Evolutionary conservation across 2,329 filamentous ascomycete species (phyloP).

Genomic region (Geoglossum cookeanum): DNA sequence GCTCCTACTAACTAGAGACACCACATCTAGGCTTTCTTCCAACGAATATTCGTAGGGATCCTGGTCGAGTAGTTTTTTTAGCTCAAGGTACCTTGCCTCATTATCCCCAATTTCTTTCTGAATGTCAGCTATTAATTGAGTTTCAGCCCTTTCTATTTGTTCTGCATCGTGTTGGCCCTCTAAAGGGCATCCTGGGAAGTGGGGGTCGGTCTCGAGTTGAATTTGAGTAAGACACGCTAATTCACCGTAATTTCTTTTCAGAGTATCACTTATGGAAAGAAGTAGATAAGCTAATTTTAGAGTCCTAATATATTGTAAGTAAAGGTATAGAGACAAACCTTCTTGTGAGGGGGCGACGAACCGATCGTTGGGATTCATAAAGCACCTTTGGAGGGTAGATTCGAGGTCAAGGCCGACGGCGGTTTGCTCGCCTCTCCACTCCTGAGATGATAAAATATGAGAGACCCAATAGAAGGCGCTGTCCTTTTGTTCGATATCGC

Average conservation of each 20-base stretch:
- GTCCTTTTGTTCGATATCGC: constrained; percentile 19
- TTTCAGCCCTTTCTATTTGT: not conserved
- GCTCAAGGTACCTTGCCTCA: not conserved
- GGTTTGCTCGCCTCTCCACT: constrained; percentile 18
- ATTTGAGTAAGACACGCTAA: not conserved
- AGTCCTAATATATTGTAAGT: constrained; percentile 13
- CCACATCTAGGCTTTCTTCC: not conserved
- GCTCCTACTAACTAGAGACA: not conserved
- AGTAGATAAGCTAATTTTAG: constrained; percentile 6
- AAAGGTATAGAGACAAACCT: constrained; percentile 4
- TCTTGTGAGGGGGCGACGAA: constrained; percentile 5
- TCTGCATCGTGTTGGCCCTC: not conserved
- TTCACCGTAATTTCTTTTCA: not conserved
- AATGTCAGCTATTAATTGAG: not conserved
- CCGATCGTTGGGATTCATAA: constrained; percentile 18
- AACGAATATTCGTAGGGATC: not conserved
- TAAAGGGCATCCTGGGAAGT: not conserved
- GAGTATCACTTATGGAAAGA: not conserved
- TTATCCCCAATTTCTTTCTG: not conserved
- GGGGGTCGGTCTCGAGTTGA: not conserved
- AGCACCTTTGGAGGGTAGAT: constrained; percentile 18
- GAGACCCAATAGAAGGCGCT: constrained; percentile 29
- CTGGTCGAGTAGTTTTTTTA: not conserved
- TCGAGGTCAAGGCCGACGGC: constrained; percentile 15
- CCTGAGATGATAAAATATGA: constrained; percentile 24